Base-by-base conservation (phyloP, 2,329 filamentous ascomycete genomes). In the Fusarium transvaalense region DNA sequence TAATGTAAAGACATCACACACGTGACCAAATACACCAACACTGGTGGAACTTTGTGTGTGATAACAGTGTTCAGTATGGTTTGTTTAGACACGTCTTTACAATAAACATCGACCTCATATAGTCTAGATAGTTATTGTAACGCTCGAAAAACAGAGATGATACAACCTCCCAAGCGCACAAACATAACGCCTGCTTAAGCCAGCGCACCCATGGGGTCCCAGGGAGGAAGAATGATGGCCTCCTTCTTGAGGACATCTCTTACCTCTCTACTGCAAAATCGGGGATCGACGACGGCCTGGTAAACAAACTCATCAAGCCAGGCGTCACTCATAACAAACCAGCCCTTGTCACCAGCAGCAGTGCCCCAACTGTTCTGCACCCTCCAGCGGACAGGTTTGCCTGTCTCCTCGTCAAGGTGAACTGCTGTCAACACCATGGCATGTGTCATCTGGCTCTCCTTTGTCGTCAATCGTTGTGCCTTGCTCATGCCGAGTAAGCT, bases 351-450 rank as follows among this genome's bases (percentile, higher is more conserved):
- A 1, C 94, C 94, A 0, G 85, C 86, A 0, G 75, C 81, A 39
- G 88, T 84, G 14, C 91, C 92, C 93, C 93, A 97, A 57, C 88
- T 91, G 77, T 97, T 97, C 84, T 97, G 91, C 9, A 97, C 92
- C 55, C 93, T 84, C 94, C 94, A 97, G 43, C 93, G 83, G 2
- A 93, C 86, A 3, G 88, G 84, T 78, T 88, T 86, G 2, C 88
- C 89, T 2, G 77, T 80, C 61, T 87, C 80, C 29, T 85, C 82
- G 62, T 92, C 90, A 4, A 97, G 78, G 75, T 97, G 93, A 45
- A 97, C 94, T 1, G 88, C 94, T 4, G 93, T 97, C 65, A 97
- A 80, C 0, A 97, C 92, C 94, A 97, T 97, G 6, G 94, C 94
- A 74, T 97, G 94, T 1, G 93, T 97, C 93, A 97, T 97, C 51